Evolutionary conservation across 495 filamentous ascomycete species (phyloP), one percentile per base, ranked within the genome.

Genomic region (Friedmanniomyces endolithicus): DNA sequence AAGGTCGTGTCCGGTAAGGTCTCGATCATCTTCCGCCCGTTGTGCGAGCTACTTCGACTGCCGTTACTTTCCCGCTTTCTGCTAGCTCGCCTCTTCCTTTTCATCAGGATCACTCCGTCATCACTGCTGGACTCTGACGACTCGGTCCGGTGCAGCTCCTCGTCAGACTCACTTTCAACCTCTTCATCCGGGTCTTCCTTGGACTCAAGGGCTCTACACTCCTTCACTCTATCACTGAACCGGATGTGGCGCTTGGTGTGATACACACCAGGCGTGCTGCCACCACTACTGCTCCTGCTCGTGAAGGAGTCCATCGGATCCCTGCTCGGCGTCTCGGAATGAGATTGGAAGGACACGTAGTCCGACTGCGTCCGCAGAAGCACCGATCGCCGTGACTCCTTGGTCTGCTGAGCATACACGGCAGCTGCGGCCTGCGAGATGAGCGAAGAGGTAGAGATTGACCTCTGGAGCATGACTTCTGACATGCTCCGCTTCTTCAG

Each of bases 401-500:
- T 80, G 14, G 80, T 81, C 64, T 94, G 82, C 62, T 97, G 90
- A 35, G 92, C 90, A 65, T 94, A 85, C 16, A 95, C 82, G 40
- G 88, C 87, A 47, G 89, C 92, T 0, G 92, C 86, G 1, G 92
- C 92, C 69, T 97, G 90, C 69, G 94, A 89, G 24, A 98, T 71
- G 0, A 98, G 80, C 0, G 89, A 95, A 4, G 94, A 90, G 6
- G 88, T 80, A 2, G 92, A 95, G 4, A 96, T 67, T 0, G 92
- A 97, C 51, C 81, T 78, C 68, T 95, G 92, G 1, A 98, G 77
- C 78, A 98, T 96, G 27, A 92, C 73, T 68, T 98, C 92, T 0
- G 92, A 97, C 69, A 94, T 88, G 64, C 85, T 95, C 50, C 90
- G 80, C 73, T 96, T 98, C 68, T 98, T 98, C 41, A 98, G 63